A percentile compares a stretch with the other conserved stretches of the same genome.
Evolutionary conservation across 768 basidiomycete genomes (phyloP).

Genomic region (Mycena rebaudengoi): DNA sequence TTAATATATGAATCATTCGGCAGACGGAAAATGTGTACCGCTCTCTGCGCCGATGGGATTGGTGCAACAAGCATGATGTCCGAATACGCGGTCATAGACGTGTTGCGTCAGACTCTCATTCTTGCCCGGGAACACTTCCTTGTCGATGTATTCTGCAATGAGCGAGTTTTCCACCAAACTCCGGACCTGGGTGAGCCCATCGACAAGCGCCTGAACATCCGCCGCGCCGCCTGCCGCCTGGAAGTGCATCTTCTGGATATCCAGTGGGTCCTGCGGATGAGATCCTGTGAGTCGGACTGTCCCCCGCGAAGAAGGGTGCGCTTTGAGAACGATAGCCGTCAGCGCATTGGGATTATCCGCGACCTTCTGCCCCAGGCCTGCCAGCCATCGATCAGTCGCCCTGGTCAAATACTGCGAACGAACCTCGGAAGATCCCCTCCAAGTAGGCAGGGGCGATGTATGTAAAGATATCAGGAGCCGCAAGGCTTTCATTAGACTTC

Average conservation of each 20-base stretch:
- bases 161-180: conserved; percentile 25
- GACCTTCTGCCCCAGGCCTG: conserved; percentile 28
- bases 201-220: conserved; percentile 36
- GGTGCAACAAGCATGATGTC: conserved; percentile 43
- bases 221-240: conserved; percentile 32
- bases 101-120: conserved; percentile 36
- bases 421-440: conserved; percentile 37
- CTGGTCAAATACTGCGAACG: not conserved
- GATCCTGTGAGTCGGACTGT: conserved; percentile 39
- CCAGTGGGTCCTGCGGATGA: conserved; percentile 38
- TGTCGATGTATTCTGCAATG: conserved; percentile 27
- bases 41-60: conserved; percentile 37
- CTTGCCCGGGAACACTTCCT: conserved; percentile 33
- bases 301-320: conserved; percentile 40
- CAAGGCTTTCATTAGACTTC: conserved; percentile 30
- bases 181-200: conserved; percentile 35
- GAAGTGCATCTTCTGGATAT: conserved; percentile 41
- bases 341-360: conserved; percentile 32
- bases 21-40: conserved; percentile 26
- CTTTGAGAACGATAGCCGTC: conserved; percentile 36
- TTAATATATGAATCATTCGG: not conserved
- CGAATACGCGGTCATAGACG: conserved; percentile 34
- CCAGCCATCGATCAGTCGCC: not conserved
- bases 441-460: conserved; percentile 36
- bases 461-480: conserved; percentile 38